Percentiles rank a stretch among this genome's conserved stretches.
Evolutionary conservation across 192 early-diverging fungal species (phyloP).

Genomic region (Linnemannia elongata): DNA sequence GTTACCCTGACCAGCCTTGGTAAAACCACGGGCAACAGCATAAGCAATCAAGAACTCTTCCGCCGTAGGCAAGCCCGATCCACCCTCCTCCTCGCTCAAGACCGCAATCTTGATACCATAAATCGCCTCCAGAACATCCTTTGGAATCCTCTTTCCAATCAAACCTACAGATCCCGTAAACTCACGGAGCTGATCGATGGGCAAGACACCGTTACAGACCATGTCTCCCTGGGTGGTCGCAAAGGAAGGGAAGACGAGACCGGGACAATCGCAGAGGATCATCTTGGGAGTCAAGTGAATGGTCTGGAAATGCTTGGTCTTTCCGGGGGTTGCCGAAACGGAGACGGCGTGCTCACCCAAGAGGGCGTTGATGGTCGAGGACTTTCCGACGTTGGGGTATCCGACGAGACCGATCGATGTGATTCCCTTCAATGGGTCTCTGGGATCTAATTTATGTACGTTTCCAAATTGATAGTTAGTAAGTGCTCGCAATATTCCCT

Average conservation of each 20-base stretch:
- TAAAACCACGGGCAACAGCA: slow-evolving; percentile 94
- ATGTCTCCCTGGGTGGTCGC: slow-evolving; percentile 98
- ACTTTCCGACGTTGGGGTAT: slow-evolving; percentile 99
- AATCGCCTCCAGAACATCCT: slow-evolving; percentile 86
- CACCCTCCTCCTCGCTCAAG: slow-evolving; percentile 81
- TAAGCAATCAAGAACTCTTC: slow-evolving; percentile 93
- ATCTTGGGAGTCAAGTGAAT: slow-evolving; percentile 89
- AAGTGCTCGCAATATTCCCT: no score
- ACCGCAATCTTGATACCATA: slow-evolving; percentile 94
- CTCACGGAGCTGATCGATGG: slow-evolving; percentile 98
- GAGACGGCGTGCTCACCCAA: slow-evolving; percentile 95
- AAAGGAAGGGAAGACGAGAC: slow-evolving; percentile 98
- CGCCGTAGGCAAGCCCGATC: slow-evolving; percentile 82
- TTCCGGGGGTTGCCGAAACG: slow-evolving; percentile 97
- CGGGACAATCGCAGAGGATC: slow-evolving; percentile 98
- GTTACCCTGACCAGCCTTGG: slow-evolving; percentile 93
- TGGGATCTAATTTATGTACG: slow-evolving; percentile 31
- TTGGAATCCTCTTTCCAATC: slow-evolving; percentile 87
- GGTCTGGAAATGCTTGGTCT: slow-evolving; percentile 99
- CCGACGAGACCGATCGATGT: slow-evolving; percentile 96
- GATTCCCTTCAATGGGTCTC: slow-evolving; percentile 62
- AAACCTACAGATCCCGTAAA: slow-evolving; percentile 89
- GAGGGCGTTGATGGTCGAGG: slow-evolving; percentile 97
- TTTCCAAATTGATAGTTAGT: not conserved
- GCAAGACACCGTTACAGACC: slow-evolving; percentile 98